Evolutionary conservation across 257 asterid genomes (phyloP).

Genomic region (Capsicum rhomboideum): DNA sequence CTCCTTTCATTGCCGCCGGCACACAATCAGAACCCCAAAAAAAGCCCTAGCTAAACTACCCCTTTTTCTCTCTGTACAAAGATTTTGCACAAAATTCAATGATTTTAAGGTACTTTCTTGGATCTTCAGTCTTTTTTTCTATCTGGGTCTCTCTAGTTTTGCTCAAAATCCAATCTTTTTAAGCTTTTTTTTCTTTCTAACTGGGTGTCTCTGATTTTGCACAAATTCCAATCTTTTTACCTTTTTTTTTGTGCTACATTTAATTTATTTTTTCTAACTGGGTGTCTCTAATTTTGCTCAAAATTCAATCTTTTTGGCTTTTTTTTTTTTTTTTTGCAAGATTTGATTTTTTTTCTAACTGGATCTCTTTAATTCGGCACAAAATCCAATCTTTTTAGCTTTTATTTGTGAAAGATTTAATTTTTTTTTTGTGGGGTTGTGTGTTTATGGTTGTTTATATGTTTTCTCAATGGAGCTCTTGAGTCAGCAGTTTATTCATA

Average conservation of each 20-base stretch:
- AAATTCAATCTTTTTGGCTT: no score
- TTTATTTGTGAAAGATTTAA: no score
- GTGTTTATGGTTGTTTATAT: no score
- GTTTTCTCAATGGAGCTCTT: no score
- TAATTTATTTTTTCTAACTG: background rate
- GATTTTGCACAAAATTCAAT: background rate
- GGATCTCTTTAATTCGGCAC: no score
- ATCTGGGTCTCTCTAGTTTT: background rate
- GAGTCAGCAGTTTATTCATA: no score
- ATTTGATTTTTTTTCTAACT: background rate
- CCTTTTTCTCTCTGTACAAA: background rate
- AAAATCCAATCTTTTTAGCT: no score
- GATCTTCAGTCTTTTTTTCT: background rate
- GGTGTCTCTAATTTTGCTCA: no score
- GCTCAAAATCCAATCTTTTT: no score
- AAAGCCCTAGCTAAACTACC: slow-evolving; percentile 6
- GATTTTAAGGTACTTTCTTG: slow-evolving; percentile 2
- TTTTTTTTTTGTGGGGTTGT: no score
- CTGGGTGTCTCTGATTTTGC: background rate
- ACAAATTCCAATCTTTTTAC: no score
- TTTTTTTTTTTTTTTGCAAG: background rate
- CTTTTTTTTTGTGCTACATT: no score
- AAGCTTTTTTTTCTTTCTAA: background rate
- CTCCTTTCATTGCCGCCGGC: slow-evolving; percentile 15
- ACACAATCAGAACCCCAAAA: background rate